Percentiles rank a stretch among this genome's conserved stretches.
phyloP scores from a whole-genome alignment of 2,329 filamentous ascomycete species.

The Daldinia sp. region DNA sequence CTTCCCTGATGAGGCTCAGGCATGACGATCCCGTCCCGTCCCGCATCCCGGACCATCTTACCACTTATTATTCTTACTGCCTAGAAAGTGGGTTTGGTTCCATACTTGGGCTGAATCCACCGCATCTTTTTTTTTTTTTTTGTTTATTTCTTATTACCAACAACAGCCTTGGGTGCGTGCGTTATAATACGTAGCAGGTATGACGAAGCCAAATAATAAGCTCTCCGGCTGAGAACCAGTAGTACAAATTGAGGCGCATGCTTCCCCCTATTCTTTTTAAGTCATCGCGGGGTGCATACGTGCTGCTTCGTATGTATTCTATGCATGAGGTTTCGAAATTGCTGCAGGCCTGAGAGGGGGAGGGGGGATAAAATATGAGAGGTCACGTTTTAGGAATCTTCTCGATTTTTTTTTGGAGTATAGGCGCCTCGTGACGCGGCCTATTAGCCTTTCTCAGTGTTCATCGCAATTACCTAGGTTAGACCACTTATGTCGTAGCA shows the following conservation, averaged over 20 bases:
- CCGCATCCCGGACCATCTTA: conserved; percentile 18
- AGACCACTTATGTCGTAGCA: background rate
- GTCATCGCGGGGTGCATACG: conserved; percentile 32
- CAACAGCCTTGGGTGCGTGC: background rate
- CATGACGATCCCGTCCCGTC: conserved; percentile 30
- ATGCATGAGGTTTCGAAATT: background rate
- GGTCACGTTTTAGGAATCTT: background rate
- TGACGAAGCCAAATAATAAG: conserved; percentile 23
- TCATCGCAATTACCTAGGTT: conserved; percentile 16
- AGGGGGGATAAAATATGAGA: background rate
- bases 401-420: background rate
- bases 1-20: conserved; percentile 32
- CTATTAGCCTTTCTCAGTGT: background rate
- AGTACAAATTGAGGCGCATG: conserved; percentile 4
- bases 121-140: background rate
- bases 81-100: background rate
- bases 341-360: background rate
- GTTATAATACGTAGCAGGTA: conserved; percentile 22
- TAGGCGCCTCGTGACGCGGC: background rate
- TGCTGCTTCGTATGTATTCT: background rate
- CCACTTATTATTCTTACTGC: conserved; percentile 5
- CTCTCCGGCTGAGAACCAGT: background rate
- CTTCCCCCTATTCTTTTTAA: background rate
- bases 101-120: background rate
- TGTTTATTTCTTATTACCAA: background rate